Conservation (phyloP, 148 eudicot genomes). For the Vaccinium macrocarpon region DNA sequence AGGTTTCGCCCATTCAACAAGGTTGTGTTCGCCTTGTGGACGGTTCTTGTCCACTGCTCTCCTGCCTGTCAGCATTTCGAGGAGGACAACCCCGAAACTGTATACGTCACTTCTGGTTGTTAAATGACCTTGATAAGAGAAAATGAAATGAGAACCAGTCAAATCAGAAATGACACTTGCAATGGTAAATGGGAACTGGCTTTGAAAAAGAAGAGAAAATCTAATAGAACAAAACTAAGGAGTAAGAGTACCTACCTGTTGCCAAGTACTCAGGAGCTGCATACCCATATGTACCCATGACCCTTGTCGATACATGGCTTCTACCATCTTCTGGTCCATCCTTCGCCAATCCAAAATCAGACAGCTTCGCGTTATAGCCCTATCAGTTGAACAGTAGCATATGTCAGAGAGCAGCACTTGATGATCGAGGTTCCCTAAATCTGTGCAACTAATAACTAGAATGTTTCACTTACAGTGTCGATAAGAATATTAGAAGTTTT, state of each 20-base stretch:
- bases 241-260: slow-evolving; percentile 48
- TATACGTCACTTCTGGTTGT: slow-evolving; percentile 79
- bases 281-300: slow-evolving; percentile 70
- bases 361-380: slow-evolving; percentile 76
- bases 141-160: not conserved
- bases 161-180: not conserved
- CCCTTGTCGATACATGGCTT: slow-evolving; percentile 80
- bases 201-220: not conserved
- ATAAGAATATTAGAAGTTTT: slow-evolving; percentile 79
- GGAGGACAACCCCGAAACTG: slow-evolving; percentile 89
- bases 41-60: slow-evolving; percentile 72
- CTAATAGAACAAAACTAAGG: not conserved
- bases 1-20: slow-evolving; percentile 75
- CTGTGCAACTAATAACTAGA: not conserved
- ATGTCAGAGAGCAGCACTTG: slow-evolving; percentile 3
- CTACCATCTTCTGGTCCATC: slow-evolving; percentile 67
- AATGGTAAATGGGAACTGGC: not conserved
- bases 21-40: slow-evolving; percentile 63
- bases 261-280: slow-evolving; percentile 61
- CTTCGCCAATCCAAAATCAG: slow-evolving; percentile 90
- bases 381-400: slow-evolving; percentile 20
- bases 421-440: not conserved
- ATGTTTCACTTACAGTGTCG: slow-evolving; percentile 58
- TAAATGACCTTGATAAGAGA: slow-evolving; percentile 57
- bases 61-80: slow-evolving; percentile 74